Evolutionary conservation across 805 yeast species (phyloP).

Genomic region (Ogataea populi-albae): DNA sequence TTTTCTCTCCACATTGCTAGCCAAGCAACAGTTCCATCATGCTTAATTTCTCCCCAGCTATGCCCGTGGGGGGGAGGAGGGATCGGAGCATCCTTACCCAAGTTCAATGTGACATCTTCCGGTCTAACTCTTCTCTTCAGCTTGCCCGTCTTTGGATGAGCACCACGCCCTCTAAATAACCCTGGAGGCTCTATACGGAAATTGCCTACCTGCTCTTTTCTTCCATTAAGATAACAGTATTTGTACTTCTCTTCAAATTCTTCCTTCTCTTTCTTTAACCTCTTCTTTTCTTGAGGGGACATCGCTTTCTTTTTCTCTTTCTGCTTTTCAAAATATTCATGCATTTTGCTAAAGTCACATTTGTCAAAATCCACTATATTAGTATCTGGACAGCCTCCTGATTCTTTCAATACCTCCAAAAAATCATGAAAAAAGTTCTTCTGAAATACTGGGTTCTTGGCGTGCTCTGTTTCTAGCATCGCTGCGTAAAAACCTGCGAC

Average conservation of each 20-base stretch:
- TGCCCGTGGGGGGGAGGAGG: conserved; percentile 90
- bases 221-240: conserved; percentile 77
- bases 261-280: conserved; percentile 68
- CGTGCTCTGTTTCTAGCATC: conserved; percentile 83
- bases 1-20: conserved; percentile 97
- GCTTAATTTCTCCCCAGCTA: conserved; percentile 83
- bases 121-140: conserved; percentile 83
- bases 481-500: conserved; percentile 96
- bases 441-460: conserved; percentile 80
- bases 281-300: conserved; percentile 72
- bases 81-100: conserved; percentile 65
- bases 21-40: conserved; percentile 92
- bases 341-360: conserved; percentile 78
- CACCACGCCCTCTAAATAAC: conserved; percentile 92
- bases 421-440: conserved; percentile 86
- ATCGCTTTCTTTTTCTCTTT: conserved; percentile 71
- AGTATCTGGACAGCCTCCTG: conserved; percentile 58
- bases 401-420: conserved; percentile 58
- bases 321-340: conserved; percentile 62
- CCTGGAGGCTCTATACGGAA: conserved; percentile 97
- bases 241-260: conserved; percentile 76
- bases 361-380: conserved; percentile 55
- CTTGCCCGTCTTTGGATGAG: conserved; percentile 94
- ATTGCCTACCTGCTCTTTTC: conserved; percentile 90
- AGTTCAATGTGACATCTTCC: conserved; percentile 82